Evolutionary conservation across 805 yeast species (phyloP), one percentile per base, ranked within the genome.

Genomic region (Candida adriatica): DNA sequence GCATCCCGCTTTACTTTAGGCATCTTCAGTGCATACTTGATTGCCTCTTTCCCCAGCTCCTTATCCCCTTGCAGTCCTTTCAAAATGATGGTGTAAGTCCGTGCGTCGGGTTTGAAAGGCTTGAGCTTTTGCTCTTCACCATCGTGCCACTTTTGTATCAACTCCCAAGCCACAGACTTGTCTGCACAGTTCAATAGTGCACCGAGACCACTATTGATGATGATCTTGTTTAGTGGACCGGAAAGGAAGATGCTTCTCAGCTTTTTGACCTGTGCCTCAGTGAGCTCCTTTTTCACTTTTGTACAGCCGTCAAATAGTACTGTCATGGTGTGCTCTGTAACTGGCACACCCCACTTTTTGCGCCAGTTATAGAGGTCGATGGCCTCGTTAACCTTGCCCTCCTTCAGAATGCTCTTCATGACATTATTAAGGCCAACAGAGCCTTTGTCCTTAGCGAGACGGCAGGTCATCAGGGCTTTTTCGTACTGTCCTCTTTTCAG

Each of bases 381-480:
- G 0, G 81, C 80, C 6, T 61, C 62, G 27, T 66, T 64, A 15
- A 66, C 64, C 3, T 67, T 63, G 7, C 59, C 44, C 1, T 47
- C 46, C 6, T 51, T 51, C 4, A 78, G 53, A 25, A 66, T 59
- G 60, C 73, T 66, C 37, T 68, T 64, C 46, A 75, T 50, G 1
- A 82, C 62, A n/a, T 68, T 62, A 41, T 83, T 82, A 73, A 75
- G 68, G 1, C 74, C 82, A 19, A 75, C 82, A 0, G 62, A 42
- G 7, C 82, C 84, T 22, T 65, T 63, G 3, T 47, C 48, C 18
- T 60, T 53, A 0, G 80, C 73, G 9, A 75, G 39, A 26, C 64
- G 59, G 4, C 70, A 59, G n/a, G 75, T 51, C 42, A 60, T 61
- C 16, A 66, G 35, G 0, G 88, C 88, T 35, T 81, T 69, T 19